Percentiles rank a stretch among this genome's conserved stretches.
These are phyloP conservation scores for Vigna hirtella DNA, from an alignment of 306 rosid genomes.

Conservation along the genomic window DNA sequence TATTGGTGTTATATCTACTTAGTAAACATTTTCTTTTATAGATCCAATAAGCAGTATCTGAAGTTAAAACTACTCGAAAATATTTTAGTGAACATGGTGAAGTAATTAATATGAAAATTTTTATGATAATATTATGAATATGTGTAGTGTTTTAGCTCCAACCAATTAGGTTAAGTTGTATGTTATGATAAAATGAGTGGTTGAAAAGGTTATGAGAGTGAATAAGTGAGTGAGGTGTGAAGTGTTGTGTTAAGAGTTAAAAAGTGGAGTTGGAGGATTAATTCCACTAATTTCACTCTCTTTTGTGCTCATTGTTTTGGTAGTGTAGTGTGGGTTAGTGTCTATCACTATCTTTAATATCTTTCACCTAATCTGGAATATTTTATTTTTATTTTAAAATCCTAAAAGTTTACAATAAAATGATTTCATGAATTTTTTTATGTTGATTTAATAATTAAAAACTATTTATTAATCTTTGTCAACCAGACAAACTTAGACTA, in stretches of 20 bases:
- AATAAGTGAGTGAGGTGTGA: conserved; percentile 49
- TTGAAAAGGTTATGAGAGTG: conserved; percentile 54
- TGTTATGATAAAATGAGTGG: conserved; percentile 61
- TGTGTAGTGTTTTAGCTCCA: conserved; percentile 29
- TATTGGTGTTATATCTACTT: no score
- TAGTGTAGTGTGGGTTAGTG: conserved; percentile 3
- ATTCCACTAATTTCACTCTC: conserved; percentile 49
- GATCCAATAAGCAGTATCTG: accelerated
- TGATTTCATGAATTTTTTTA: no score
- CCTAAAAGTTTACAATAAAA: no score
- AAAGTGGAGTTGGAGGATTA: conserved; percentile 57
- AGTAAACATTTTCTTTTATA: no score
- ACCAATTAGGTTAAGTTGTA: conserved; percentile 39
- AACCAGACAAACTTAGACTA: no score
- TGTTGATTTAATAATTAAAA: no score
- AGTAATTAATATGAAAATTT: conserved; percentile 25
- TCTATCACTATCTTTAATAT: neutral
- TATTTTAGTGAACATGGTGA: conserved; percentile 19
- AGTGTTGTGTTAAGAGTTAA: conserved; percentile 36
- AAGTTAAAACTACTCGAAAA: no score
- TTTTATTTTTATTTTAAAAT: no score
- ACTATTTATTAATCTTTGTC: no score
- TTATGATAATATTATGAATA: no score
- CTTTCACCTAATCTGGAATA: no score
- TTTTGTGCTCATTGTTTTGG: neutral